Conservation (phyloP, 768 basidiomycete species). For the Calvatia gigantea region DNA sequence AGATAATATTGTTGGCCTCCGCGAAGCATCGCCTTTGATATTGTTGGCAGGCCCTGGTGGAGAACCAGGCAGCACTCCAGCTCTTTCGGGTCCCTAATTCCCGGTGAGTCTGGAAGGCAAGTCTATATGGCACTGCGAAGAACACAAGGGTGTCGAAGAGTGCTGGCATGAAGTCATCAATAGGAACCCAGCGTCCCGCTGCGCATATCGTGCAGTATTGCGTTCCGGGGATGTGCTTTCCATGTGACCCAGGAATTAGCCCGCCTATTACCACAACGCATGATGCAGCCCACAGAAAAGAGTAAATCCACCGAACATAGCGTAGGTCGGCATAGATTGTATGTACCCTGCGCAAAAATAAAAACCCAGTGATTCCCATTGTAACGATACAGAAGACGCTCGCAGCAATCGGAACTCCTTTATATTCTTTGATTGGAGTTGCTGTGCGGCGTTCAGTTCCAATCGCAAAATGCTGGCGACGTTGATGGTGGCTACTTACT, state of each 20-base stretch:
- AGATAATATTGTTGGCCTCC: conserved; percentile 31
- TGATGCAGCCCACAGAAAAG: conserved; percentile 25
- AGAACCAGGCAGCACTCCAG: conserved; percentile 15
- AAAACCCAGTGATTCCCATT: conserved; percentile 15
- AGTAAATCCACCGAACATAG: conserved; percentile 21
- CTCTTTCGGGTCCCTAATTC: conserved; percentile 11
- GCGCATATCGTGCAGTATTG: conserved; percentile 24
- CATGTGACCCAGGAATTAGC: conserved; percentile 18
- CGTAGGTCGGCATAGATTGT: conserved; percentile 26
- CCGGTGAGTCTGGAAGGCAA: conserved; percentile 16
- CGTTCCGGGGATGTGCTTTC: conserved; percentile 25
- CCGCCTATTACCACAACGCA: conserved; percentile 17
- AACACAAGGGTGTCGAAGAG: conserved; percentile 31
- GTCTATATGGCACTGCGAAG: conserved; percentile 27
- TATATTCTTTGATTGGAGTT: background rate
- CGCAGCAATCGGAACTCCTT: background rate
- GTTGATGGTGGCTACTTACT: too few species aligned
- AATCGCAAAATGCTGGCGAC: too few species aligned
- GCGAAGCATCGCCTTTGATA: conserved; percentile 23
- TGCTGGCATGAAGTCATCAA: conserved; percentile 19
- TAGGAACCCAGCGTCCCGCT: conserved; percentile 20
- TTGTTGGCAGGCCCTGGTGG: conserved; percentile 19
- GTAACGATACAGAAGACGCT: background rate
- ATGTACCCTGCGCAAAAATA: conserved; percentile 29
- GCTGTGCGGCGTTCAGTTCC: background rate